Conservation (phyloP, 805 yeast species). For the Saccharomycopsis javanensis region DNA sequence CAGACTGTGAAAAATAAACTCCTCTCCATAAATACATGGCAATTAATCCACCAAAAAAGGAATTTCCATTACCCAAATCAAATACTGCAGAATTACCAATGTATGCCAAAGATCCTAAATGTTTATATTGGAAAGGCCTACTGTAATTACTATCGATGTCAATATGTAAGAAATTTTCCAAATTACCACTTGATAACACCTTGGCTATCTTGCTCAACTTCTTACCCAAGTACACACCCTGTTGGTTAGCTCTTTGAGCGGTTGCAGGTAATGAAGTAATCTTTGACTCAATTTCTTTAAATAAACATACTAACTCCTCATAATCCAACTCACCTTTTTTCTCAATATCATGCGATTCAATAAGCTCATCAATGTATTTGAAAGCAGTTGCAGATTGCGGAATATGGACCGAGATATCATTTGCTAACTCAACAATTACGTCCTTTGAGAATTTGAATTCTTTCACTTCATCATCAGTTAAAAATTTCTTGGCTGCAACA, state of each 20-base stretch:
- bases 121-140: conserved; percentile 53
- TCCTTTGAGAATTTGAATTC: conserved; percentile 36
- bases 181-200: conserved; percentile 33
- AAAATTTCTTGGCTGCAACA: conserved; percentile 22
- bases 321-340: conserved; percentile 42
- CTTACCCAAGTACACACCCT: conserved; percentile 55
- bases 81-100: conserved; percentile 64
- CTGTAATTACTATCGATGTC: conserved; percentile 47
- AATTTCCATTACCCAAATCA: conserved; percentile 47
- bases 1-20: conserved; percentile 59
- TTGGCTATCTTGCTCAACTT: conserved; percentile 46
- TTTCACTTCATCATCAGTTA: conserved; percentile 43
- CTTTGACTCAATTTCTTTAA: conserved; percentile 49
- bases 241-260: conserved; percentile 66
- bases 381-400: conserved; percentile 54
- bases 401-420: conserved; percentile 39
- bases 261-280: conserved; percentile 65
- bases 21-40: conserved; percentile 73
- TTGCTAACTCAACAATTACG: conserved; percentile 41
- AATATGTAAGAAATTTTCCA: conserved; percentile 39
- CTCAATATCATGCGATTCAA: conserved; percentile 42
- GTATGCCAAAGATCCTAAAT: conserved; percentile 59
- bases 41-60: conserved; percentile 53
- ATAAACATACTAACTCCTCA: conserved; percentile 39
- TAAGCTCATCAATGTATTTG: conserved; percentile 37